Conservation (phyloP, 768 basidiomycete species). For the Pholiota molesta region DNA sequence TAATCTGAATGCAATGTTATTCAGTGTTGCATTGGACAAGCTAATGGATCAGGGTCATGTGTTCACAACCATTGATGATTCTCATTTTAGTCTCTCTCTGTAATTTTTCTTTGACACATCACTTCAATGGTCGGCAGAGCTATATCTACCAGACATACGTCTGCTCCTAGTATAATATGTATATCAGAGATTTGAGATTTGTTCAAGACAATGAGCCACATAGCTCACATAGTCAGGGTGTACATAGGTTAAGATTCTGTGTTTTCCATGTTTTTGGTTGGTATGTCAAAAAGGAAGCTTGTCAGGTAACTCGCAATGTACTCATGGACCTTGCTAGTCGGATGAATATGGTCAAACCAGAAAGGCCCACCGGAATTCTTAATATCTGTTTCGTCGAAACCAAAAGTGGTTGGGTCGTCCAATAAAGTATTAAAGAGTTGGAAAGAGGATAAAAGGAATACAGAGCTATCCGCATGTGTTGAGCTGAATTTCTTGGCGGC, state of each 20-base stretch:
- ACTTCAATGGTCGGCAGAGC: not conserved
- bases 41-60: conserved; percentile 82
- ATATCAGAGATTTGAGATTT: not conserved
- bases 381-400: conserved; percentile 38
- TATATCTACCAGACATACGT: not conserved
- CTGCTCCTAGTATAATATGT: not conserved
- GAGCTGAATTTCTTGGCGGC: conserved; percentile 37
- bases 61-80: conserved; percentile 82
- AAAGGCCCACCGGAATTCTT: conserved; percentile 38
- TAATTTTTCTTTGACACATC: conserved; percentile 17
- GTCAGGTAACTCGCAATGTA: conserved; percentile 47
- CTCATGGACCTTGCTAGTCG: conserved; percentile 52
- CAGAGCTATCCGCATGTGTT: conserved; percentile 46
- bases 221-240: not conserved
- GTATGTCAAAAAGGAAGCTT: conserved; percentile 36
- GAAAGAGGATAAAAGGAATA: conserved; percentile 52
- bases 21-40: conserved; percentile 72
- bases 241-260: not conserved
- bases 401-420: conserved; percentile 44
- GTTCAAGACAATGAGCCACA: not conserved
- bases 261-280: not conserved
- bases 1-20: not conserved
- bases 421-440: conserved; percentile 48
- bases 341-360: conserved; percentile 59
- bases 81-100: conserved; percentile 66